These are phyloP conservation scores for Saccharomycodes ludwigii DNA, from an alignment of 805 yeast species.

Conservation along the genomic window DNA sequence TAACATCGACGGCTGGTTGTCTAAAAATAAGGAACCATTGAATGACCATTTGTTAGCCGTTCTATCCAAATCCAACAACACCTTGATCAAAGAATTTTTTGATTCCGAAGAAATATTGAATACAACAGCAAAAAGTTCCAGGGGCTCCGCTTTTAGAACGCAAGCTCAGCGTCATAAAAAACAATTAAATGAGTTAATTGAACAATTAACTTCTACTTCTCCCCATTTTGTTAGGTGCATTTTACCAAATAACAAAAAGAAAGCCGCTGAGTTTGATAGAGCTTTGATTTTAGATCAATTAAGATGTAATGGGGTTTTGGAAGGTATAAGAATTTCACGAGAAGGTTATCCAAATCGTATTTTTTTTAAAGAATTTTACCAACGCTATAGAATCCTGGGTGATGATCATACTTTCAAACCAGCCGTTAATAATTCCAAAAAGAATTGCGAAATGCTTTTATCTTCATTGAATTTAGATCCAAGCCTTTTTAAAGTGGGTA, in stretches of 20 bases:
- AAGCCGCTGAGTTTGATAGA: conserved; percentile 61
- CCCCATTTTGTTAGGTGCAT: conserved; percentile 98
- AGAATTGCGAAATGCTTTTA: conserved; percentile 57
- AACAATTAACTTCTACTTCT: conserved; percentile 63
- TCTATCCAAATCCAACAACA: conserved; percentile 43
- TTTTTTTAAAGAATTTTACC: conserved; percentile 66
- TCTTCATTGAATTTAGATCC: conserved; percentile 59
- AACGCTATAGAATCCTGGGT: conserved; percentile 61
- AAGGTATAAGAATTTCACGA: conserved; percentile 93
- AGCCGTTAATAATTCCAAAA: conserved; percentile 35
- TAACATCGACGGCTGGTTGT: conserved; percentile 83
- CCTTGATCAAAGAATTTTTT: conserved; percentile 46
- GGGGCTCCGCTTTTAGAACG: conserved; percentile 44
- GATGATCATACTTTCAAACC: conserved; percentile 30
- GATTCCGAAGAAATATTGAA: conserved; percentile 22
- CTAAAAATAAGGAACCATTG: conserved; percentile 88
- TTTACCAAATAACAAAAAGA: conserved; percentile 71
- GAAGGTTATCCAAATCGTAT: conserved; percentile 95
- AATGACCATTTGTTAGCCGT: conserved; percentile 60
- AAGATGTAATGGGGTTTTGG: conserved; percentile 94
- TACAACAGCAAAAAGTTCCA: conserved; percentile 18
- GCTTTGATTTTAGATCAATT: conserved; percentile 74
- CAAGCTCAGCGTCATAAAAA: conserved; percentile 84
- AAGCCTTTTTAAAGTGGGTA: conserved; percentile 77
- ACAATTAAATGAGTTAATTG: conserved; percentile 61